Base-by-base conservation (phyloP, 768 basidiomycete species). In the Macrolepiota dolichaula region DNA sequence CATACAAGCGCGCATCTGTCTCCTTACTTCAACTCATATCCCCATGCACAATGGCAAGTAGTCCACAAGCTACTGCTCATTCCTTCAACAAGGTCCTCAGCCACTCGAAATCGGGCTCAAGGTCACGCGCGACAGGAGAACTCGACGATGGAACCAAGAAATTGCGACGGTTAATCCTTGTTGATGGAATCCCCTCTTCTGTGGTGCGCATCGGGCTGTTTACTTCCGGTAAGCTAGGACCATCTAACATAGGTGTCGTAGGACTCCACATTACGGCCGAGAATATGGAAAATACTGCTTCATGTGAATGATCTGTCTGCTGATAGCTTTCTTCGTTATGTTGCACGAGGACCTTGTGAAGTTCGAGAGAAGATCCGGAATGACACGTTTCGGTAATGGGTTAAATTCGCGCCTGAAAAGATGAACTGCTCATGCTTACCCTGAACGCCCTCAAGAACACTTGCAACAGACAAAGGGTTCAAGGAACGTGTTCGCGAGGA, bases 391-490 rank as follows among this genome's bases (percentile, higher is more conserved):
- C 83, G 96, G 92, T 92, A 68, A 60, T 17, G 19, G 19, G 44
- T 7, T n/a, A 5, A 25, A 25, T 50, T 10, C n/a, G 15, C 19
- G 15, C 5, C 12, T 52, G 3, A 1, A 24, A 3, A 46, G 17
- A 17, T 12, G 37, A 10, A 29, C 17, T 36, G 46, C 17, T 29
- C 37, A 49, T 36, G 46, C 17, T 29, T 32, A 49, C 51, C 50
- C 15, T 38, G 24, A 47, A 37, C 36, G 3, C 5, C 52, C 35
- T 38, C 32, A 64, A 91, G 92, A 61, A 99, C 97, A 15, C 75
- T 99, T 24, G 96, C 96, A 1, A 99, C 96, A 0, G 97, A 99
- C 73, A 86, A 89, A 67, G 93, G 92, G n/a, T 98, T 99, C 78
- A 97, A 96, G 73, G 93, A 96, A 69, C 89, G 92, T 59, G 97